These are phyloP conservation scores for Clohesyomyces aquaticus DNA, from an alignment of 495 filamentous ascomycete genomes.

Conservation along the genomic window DNA sequence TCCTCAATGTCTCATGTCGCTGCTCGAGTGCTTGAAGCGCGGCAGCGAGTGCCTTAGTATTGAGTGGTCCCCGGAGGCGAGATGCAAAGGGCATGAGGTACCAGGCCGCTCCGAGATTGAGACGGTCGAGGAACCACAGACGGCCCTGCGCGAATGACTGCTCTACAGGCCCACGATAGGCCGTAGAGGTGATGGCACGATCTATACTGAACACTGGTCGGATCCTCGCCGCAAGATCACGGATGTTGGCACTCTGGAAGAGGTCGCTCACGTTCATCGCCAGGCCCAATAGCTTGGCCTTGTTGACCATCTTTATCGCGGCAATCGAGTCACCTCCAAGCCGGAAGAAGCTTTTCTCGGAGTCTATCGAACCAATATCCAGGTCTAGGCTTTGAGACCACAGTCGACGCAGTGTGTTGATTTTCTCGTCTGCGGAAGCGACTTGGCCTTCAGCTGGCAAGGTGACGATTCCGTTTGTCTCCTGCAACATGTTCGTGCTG, in stretches of 20 bases:
- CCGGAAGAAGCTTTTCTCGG: slow-evolving; percentile 19
- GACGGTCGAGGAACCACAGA: background rate
- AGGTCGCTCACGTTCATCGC: background rate
- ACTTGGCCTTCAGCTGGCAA: slow-evolving; percentile 4
- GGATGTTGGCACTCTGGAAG: background rate
- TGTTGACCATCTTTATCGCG: slow-evolving; percentile 25
- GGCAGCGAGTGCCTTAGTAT: background rate
- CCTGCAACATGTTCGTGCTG: background rate
- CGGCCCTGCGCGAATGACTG: background rate
- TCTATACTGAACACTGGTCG: background rate
- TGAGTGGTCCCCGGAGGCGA: background rate
- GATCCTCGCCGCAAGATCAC: background rate
- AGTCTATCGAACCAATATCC: slow-evolving; percentile 1
- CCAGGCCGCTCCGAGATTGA: background rate
- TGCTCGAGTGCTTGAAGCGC: background rate
- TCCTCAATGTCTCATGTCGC: slow-evolving; percentile 1
- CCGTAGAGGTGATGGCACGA: background rate
- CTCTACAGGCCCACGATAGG: background rate
- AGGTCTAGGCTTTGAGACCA: background rate
- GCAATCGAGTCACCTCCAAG: slow-evolving; percentile 21
- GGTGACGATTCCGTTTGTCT: slow-evolving; percentile 9
- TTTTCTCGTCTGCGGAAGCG: background rate
- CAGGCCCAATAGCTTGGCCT: background rate
- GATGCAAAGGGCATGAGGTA: slow-evolving; percentile 1
- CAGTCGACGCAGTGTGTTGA: background rate